Conservation (phyloP, 352 stramenopile genomes). For the Pythium angustatum region DNA sequence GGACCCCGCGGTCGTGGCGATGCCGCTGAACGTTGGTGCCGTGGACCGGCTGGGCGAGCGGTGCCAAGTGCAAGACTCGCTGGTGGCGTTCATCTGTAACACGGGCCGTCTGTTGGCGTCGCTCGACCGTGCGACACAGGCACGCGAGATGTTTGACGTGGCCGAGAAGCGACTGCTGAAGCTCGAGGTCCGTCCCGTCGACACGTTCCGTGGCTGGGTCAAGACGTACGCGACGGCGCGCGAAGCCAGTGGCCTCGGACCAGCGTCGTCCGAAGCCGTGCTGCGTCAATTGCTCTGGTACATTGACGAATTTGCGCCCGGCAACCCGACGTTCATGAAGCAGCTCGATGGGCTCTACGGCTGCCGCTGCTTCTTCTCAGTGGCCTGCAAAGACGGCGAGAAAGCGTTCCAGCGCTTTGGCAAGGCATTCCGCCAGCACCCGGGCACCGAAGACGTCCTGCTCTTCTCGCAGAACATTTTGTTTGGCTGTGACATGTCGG, state of each 20-base stretch:
- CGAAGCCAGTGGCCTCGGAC: constrained; percentile 8
- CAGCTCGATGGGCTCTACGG: constrained; percentile 16
- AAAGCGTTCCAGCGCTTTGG: constrained; percentile 20
- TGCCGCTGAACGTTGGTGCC: background rate
- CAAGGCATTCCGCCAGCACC: constrained; percentile 15
- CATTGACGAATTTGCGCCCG: constrained; percentile 11
- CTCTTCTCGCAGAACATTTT: constrained; percentile 21
- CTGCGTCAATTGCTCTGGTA: constrained; percentile 23
- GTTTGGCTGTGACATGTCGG: constrained; percentile 9
- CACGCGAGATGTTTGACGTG: constrained; percentile 24
- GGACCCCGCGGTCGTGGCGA: background rate
- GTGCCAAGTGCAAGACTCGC: constrained; percentile 15
- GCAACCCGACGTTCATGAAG: constrained; percentile 13
- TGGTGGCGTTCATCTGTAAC: constrained; percentile 11
- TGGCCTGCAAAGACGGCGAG: constrained; percentile 10
- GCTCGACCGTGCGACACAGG: constrained; percentile 13
- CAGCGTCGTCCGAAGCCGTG: background rate
- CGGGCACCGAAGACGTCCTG: constrained; percentile 17
- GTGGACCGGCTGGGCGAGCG: constrained; percentile 16
- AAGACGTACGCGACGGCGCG: constrained; percentile 15
- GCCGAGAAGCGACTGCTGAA: constrained; percentile 27
- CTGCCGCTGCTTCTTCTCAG: constrained; percentile 17
- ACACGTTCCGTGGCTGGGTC: constrained; percentile 20
- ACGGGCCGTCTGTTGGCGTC: constrained; percentile 11
- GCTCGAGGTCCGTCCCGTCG: constrained; percentile 14